Conservation (phyloP, 306 rosid genomes). For the Hippophae tibetana region DNA sequence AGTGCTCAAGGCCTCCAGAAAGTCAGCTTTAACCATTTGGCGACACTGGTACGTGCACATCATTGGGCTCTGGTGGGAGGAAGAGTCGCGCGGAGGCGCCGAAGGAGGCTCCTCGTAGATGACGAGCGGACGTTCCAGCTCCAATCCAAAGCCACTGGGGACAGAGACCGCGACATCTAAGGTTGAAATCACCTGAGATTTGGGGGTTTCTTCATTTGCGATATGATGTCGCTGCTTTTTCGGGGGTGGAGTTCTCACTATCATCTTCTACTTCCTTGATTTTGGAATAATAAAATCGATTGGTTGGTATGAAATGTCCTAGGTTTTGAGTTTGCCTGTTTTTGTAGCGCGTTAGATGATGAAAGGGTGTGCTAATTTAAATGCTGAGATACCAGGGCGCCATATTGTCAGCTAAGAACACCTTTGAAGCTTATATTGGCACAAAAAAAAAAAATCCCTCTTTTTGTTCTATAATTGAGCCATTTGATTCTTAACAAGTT, state of each 20-base stretch:
- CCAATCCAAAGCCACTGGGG: conserved; percentile 14
- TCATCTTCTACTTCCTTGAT: conserved; percentile 36
- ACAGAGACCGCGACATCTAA: conserved; percentile 15
- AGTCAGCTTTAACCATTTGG: conserved; percentile 92
- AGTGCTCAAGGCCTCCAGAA: conserved; percentile 62
- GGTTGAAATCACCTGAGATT: conserved; percentile 6
- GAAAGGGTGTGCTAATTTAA: not conserved
- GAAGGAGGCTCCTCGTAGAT: conserved; percentile 58
- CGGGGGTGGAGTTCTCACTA: conserved; percentile 59
- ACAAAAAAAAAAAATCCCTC: too few species aligned
- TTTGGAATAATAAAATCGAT: too few species aligned
- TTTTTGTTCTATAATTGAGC: too few species aligned
- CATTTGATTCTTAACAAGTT: too few species aligned
- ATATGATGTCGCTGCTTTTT: conserved; percentile 48
- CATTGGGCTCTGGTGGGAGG: conserved; percentile 24
- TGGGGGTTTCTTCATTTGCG: too few species aligned
- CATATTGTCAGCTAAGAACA: too few species aligned
- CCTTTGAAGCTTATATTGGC: too few species aligned
- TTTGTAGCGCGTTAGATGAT: too few species aligned
- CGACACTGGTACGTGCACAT: conserved; percentile 95
- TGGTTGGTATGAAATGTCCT: too few species aligned
- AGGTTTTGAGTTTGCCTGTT: too few species aligned
- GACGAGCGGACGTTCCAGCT: conserved; percentile 39
- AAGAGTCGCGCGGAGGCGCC: conserved; percentile 20
- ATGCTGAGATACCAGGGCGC: too few species aligned